Base-by-base conservation (phyloP, 108 stramenopile genomes). In the Discostella stelligeroides region DNA sequence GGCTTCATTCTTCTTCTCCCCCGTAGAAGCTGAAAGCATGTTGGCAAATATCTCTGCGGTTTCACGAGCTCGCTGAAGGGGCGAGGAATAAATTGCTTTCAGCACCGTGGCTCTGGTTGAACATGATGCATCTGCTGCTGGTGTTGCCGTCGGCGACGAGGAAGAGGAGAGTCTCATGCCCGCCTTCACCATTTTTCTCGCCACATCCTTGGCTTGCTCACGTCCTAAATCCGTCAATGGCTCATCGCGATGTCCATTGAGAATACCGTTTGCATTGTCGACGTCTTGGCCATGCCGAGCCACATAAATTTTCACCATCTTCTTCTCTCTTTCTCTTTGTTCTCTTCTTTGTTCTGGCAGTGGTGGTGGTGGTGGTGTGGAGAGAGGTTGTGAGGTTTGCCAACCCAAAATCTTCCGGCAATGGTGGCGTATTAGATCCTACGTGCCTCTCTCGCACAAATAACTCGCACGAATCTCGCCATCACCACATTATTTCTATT, bases 231-330 rank as follows among this genome's bases (percentile, higher is more conserved):
- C 46, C 1, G 83, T 84, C 7, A 84, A 59, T n/a, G 76, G 80
- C 47, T 60, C 41, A 48, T 84, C 53, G 12, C 83, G 70, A 42
- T 66, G 83, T 10, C 83, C 83, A 53, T 84, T 84, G 27, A 84
- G 80, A 24, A 84, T 84, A 12, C 83, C 83, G 28, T 66, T 58
- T 24, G 76, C 67, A 57, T 84, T 84, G 68, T 84, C 83, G 15
- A 37, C 51, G 48, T 84, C 83, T 53, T 84, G 83, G 17, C 83
- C 83, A 47, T 84, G 83, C 38, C 83, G 40, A 42, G 83, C 70
- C 25, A 84, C 60, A 42, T 73, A 84, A 2, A 84, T 79, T 23
- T 68, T 83, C n/a, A 83, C 56, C 64, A 70, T 68, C 13, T 4
- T 12, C 53, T 28, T 50, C 1, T 1, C 45, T 46, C n/a, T 17